phyloP scores from a whole-genome alignment of 139 green algal genomes.

The Raphidocelis subcapitata region DNA sequence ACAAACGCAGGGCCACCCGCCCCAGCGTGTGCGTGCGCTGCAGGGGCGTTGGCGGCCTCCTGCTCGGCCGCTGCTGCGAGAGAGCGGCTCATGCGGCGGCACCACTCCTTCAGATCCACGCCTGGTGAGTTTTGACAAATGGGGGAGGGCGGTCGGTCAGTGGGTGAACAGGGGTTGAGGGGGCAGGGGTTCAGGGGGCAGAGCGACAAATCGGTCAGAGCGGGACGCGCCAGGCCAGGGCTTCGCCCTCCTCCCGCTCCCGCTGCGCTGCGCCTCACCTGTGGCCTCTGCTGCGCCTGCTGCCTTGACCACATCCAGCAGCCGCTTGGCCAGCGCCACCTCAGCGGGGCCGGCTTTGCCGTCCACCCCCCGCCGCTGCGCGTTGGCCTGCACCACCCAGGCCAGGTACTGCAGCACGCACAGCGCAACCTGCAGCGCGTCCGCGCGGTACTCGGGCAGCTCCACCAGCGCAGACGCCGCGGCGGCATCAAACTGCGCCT shows the following conservation, averaged over 20 bases:
- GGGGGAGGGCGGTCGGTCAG: too few relatives aligned
- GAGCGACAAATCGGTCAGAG: too few relatives aligned
- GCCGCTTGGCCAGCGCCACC: constrained; percentile 16
- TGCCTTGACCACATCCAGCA: constrained; percentile 32
- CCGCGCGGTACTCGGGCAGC: constrained; percentile 37
- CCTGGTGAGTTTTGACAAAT: too few relatives aligned
- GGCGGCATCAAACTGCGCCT: constrained; percentile 46
- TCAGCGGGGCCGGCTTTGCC: constrained; percentile 10
- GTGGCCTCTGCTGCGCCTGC: constrained; percentile 21
- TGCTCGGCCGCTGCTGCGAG: constrained; percentile 23
- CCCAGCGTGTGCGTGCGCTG: neutral
- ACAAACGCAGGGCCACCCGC: constrained; percentile 12
- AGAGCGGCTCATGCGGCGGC: constrained; percentile 30
- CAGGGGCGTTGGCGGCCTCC: constrained; percentile 8
- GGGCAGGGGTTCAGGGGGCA: too few relatives aligned
- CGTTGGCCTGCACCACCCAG: constrained; percentile 19
- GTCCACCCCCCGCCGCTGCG: neutral
- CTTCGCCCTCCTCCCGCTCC: too few relatives aligned
- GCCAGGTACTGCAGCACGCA: constrained; percentile 38
- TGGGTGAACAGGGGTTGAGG: too few relatives aligned
- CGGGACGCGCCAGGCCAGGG: too few relatives aligned
- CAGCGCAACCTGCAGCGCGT: constrained; percentile 29
- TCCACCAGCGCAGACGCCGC: constrained; percentile 50
- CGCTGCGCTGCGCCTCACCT: too few relatives aligned
- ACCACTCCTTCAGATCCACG: constrained; percentile 41